phyloP scores from a whole-genome alignment of 495 filamentous ascomycete genomes.

The Talaromyces ruber region DNA sequence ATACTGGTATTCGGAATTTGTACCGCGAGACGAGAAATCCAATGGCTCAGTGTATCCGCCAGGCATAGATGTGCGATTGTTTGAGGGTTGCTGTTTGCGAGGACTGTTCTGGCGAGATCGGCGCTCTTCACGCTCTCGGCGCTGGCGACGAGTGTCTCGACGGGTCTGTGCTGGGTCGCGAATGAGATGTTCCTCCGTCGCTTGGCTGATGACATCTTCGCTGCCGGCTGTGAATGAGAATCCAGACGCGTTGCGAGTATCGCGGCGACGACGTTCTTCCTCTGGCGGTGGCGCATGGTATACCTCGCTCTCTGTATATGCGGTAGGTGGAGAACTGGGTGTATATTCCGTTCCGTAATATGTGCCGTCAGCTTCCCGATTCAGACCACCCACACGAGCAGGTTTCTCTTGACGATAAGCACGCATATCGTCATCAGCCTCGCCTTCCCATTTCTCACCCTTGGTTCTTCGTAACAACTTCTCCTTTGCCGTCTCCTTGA shows the following conservation, averaged over 20 bases:
- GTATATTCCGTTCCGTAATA: conserved; percentile 57
- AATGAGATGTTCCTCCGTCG: conserved; percentile 39
- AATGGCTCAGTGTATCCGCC: conserved; percentile 52
- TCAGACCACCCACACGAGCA: conserved; percentile 78
- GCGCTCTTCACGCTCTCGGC: conserved; percentile 8
- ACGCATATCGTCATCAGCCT: conserved; percentile 62
- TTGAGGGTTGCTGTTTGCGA: conserved; percentile 25
- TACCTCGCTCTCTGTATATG: conserved; percentile 44
- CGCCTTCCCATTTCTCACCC: conserved; percentile 44
- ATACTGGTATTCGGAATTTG: conserved; percentile 38
- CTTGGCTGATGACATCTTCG: conserved; percentile 45
- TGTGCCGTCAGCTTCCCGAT: conserved; percentile 65
- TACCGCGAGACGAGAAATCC: conserved; percentile 35
- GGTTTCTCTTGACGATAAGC: conserved; percentile 78
- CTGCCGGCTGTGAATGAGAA: conserved; percentile 43
- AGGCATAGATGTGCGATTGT: conserved; percentile 20
- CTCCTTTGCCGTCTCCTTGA: conserved; percentile 30
- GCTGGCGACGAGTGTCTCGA: conserved; percentile 20
- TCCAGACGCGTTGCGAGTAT: conserved; percentile 25
- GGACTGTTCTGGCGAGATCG: conserved; percentile 31
- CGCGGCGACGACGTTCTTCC: conserved; percentile 16
- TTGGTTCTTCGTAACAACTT: conserved; percentile 31
- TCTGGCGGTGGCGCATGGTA: conserved; percentile 23
- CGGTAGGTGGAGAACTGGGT: conserved; percentile 38
- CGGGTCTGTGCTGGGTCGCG: conserved; percentile 26